These are phyloP conservation scores for Gossypium arboreum DNA, from an alignment of 345 rosid species.

Conservation along the genomic window DNA sequence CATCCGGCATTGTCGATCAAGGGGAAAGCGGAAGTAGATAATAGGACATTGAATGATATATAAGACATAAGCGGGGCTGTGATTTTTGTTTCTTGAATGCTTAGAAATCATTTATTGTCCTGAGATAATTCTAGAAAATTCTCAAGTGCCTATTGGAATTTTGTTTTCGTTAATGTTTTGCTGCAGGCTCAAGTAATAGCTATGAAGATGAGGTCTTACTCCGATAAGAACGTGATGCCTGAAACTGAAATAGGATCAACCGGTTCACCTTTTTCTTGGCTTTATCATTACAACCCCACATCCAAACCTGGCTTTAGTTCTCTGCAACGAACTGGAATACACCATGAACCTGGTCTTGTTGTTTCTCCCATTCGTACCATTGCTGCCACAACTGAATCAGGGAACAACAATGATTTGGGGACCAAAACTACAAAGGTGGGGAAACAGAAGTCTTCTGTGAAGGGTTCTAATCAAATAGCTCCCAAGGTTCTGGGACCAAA, in stretches of 20 bases:
- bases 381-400: constrained; percentile 26
- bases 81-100: not conserved
- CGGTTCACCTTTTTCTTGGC: constrained; percentile 36
- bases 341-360: constrained; percentile 24
- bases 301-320: constrained; percentile 27
- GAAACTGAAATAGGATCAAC: constrained; percentile 32
- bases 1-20: not conserved
- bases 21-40: not conserved
- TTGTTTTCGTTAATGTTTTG: constrained; percentile 6
- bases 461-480: constrained; percentile 28
- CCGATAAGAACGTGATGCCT: constrained; percentile 33
- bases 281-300: constrained; percentile 30
- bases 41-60: not conserved
- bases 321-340: constrained; percentile 26
- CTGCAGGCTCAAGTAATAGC: constrained; percentile 17
- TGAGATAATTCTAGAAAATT: not conserved
- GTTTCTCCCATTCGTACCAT: constrained; percentile 34
- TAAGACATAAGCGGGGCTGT: not conserved
- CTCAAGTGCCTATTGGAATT: not conserved
- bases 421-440: constrained; percentile 25
- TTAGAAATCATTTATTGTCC: not conserved
- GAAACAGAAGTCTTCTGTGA: constrained; percentile 31
- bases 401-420: constrained; percentile 14
- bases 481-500: constrained; percentile 36
- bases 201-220: constrained; percentile 43